Evolutionary conservation across 495 filamentous ascomycete genomes (phyloP).

Genomic region (Penicillium atrosanguineum): DNA sequence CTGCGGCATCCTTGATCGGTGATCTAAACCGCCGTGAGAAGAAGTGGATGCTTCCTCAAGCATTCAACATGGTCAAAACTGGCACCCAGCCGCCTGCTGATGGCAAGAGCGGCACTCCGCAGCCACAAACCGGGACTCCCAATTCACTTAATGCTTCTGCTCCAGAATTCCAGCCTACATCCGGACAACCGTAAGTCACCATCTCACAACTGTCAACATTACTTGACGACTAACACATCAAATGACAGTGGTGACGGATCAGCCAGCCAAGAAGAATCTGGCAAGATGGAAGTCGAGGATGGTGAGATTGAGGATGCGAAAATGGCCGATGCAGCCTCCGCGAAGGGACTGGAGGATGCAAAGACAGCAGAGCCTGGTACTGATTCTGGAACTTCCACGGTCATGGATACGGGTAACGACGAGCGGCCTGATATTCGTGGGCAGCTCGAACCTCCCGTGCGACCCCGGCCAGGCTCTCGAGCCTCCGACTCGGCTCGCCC

Average conservation of each 20-base stretch:
- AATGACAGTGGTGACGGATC: constrained; percentile 30
- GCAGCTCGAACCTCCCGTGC: constrained; percentile 18
- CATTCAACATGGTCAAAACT: constrained; percentile 51
- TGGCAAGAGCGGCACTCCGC: constrained; percentile 39
- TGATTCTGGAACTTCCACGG: constrained; percentile 7
- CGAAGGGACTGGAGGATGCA: constrained; percentile 10
- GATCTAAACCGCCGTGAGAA: constrained; percentile 74
- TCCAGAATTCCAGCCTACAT: constrained; percentile 45
- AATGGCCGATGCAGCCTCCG: constrained; percentile 34
- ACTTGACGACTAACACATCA: constrained; percentile 12
- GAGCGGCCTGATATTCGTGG: constrained; percentile 18
- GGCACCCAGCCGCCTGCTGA: constrained; percentile 18
- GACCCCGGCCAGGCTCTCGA: constrained; percentile 26
- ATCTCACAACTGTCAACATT: constrained; percentile 3
- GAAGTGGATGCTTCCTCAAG: constrained; percentile 83
- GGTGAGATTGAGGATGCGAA: constrained; percentile 74
- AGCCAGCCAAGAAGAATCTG: constrained; percentile 22
- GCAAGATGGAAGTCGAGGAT: constrained; percentile 66
- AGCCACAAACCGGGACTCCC: constrained; percentile 33
- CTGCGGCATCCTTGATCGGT: constrained; percentile 81
- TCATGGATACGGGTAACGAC: constrained; percentile 10
- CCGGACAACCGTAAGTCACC: constrained; percentile 41
- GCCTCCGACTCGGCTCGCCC: constrained; percentile 29
- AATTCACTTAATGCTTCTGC: constrained; percentile 47
- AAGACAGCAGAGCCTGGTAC: constrained; percentile 1